Evolutionary conservation across 208 protist species (phyloP).

Genomic region (Phytomonas sp.): DNA sequence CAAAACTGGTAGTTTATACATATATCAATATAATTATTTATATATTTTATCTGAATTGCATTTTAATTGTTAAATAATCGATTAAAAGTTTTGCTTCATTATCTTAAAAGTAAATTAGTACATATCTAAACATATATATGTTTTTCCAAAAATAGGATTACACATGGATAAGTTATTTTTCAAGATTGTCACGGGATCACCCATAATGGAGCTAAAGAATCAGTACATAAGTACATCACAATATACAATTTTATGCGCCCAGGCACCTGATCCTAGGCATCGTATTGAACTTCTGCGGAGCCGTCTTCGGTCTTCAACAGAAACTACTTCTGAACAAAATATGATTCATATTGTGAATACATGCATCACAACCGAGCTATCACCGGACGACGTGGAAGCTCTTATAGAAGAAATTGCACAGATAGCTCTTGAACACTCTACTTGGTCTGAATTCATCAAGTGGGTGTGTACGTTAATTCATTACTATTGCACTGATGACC

Average conservation of each 20-base stretch:
- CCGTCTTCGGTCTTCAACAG: constrained; percentile 60
- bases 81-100: no score
- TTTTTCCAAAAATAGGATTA: neutral
- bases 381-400: constrained; percentile 66
- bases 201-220: constrained; percentile 40
- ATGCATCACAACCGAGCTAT: constrained; percentile 43
- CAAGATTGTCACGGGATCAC: constrained; percentile 45
- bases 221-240: constrained; percentile 34
- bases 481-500: constrained; percentile 87
- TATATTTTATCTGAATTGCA: neutral
- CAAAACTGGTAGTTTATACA: neutral
- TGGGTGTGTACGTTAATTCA: constrained; percentile 82
- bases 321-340: constrained; percentile 63
- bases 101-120: neutral
- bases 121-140: constrained; percentile 5
- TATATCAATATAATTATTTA: constrained; percentile 12
- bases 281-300: constrained; percentile 51
- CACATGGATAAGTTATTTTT: constrained; percentile 62
- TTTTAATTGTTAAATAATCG: no score
- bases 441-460: constrained; percentile 61
- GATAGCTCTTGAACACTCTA: constrained; percentile 47
- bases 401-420: constrained; percentile 59
- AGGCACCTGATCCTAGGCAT: constrained; percentile 43
- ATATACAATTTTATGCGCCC: constrained; percentile 79
- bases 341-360: constrained; percentile 61